Percentiles rank a stretch among this genome's conserved stretches.
phyloP scores from a whole-genome alignment of 2,329 filamentous ascomycete genomes.

The Colletotrichum karsti region DNA sequence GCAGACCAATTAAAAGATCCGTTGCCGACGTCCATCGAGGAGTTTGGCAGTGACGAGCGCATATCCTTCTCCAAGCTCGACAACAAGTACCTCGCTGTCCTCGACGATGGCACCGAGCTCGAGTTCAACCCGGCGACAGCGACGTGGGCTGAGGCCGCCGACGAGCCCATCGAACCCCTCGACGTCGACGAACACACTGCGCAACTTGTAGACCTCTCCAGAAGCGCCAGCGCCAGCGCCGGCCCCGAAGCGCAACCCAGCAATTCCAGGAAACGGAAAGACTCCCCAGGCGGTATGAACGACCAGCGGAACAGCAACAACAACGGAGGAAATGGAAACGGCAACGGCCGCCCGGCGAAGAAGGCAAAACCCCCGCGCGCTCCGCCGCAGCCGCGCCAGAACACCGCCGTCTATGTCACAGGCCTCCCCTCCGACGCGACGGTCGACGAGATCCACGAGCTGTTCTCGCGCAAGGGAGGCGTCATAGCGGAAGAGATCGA shows the following conservation, averaged over 20 bases:
- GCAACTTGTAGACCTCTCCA: slow-evolving; percentile 33
- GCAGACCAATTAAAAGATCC: slow-evolving; percentile 40
- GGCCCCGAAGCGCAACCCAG: not conserved
- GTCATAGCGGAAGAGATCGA: slow-evolving; percentile 96
- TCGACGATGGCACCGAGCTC: slow-evolving; percentile 85
- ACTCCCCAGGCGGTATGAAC: slow-evolving; percentile 34
- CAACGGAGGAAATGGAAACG: slow-evolving; percentile 19
- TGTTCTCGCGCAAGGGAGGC: slow-evolving; percentile 86
- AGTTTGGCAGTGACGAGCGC: slow-evolving; percentile 81
- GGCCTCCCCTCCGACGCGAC: slow-evolving; percentile 84
- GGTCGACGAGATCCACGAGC: slow-evolving; percentile 79
- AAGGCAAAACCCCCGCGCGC: slow-evolving; percentile 57
- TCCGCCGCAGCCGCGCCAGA: slow-evolving; percentile 67
- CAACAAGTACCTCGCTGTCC: slow-evolving; percentile 83
- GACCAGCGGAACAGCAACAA: no score
- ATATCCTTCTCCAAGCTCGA: slow-evolving; percentile 89
- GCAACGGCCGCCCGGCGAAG: slow-evolving; percentile 47
- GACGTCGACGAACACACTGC: slow-evolving; percentile 43
- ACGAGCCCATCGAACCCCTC: slow-evolving; percentile 49
- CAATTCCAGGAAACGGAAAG: slow-evolving; percentile 52
- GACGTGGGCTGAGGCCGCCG: slow-evolving; percentile 78
- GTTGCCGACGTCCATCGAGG: slow-evolving; percentile 68
- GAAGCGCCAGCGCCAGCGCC: slow-evolving; percentile 25
- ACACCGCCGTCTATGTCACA: slow-evolving; percentile 93
- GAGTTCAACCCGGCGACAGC: slow-evolving; percentile 78